Conservation (phyloP, 2,329 filamentous ascomycete species). For the Lachnellula arida region DNA sequence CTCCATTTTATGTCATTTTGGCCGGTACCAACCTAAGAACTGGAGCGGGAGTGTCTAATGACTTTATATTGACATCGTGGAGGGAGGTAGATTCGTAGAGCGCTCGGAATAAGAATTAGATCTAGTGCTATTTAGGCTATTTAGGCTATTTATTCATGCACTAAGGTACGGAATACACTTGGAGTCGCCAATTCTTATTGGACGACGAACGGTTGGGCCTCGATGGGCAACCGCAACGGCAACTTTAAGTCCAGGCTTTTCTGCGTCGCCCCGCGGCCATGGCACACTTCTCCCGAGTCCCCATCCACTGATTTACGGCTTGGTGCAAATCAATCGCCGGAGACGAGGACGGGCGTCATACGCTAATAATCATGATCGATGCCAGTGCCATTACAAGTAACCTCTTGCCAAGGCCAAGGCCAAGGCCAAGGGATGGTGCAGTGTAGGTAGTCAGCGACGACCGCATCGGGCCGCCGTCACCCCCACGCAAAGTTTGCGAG, state of each 20-base stretch:
- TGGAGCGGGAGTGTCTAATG: no score
- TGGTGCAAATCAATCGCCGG: background rate
- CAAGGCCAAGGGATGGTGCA: background rate
- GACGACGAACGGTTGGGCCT: slow-evolving; percentile 17
- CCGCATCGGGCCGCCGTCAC: background rate
- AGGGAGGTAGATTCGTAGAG: no score
- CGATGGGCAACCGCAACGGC: background rate
- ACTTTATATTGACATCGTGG: no score
- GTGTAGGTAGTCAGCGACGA: no score
- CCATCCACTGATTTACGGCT: slow-evolving; percentile 1
- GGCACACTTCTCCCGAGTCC: background rate
- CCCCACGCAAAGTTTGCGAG: slow-evolving; percentile 8
- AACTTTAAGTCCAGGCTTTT: slow-evolving; percentile 1
- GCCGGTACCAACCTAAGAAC: background rate
- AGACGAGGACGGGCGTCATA: background rate
- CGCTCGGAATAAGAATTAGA: background rate
- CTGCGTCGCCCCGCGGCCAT: background rate
- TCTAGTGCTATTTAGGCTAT: background rate
- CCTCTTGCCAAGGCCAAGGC: background rate
- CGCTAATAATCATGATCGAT: background rate
- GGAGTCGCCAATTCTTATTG: no score
- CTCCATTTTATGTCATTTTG: background rate
- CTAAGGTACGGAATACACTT: no score
- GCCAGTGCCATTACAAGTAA: background rate
- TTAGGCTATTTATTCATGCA: no score